These are phyloP conservation scores for Eimeria falciformis DNA, from an alignment of 169 alveolate genomes.

Conservation along the genomic window DNA sequence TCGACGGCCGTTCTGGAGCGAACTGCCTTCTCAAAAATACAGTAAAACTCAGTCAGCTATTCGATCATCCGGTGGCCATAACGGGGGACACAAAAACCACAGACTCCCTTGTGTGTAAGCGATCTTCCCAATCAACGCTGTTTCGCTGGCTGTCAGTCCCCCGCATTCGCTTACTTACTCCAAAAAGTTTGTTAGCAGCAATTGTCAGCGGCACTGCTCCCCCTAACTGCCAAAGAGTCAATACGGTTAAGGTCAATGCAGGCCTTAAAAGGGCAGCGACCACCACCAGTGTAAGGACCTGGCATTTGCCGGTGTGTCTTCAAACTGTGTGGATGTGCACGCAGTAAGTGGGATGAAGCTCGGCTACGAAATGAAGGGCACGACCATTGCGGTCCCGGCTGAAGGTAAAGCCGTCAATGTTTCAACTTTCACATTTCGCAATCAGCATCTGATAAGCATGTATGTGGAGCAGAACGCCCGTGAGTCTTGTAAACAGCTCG, in stretches of 20 bases:
- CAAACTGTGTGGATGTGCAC: not conserved
- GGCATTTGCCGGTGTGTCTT: not conserved
- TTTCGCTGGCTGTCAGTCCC: too few relatives aligned
- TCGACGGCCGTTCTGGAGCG: constrained; percentile 63
- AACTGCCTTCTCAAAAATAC: constrained; percentile 53
- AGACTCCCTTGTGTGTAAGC: constrained; percentile 8
- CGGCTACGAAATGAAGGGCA: constrained; percentile 52
- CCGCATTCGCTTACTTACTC: too few relatives aligned
- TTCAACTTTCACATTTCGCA: too few relatives aligned
- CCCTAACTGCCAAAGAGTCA: too few relatives aligned
- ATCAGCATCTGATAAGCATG: not conserved
- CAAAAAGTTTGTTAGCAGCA: too few relatives aligned
- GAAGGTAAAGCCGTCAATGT: too few relatives aligned
- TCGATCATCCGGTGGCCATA: constrained; percentile 36
- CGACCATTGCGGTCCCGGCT: constrained; percentile 8
- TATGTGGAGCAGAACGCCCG: not conserved
- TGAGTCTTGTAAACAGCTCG: constrained; percentile 9
- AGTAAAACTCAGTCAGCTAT: not conserved
- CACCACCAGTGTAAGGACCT: not conserved
- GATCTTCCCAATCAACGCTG: too few relatives aligned
- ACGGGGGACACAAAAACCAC: not conserved
- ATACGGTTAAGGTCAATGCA: too few relatives aligned
- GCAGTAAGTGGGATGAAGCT: constrained; percentile 63
- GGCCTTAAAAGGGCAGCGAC: not conserved
- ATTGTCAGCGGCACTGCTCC: too few relatives aligned